These are phyloP conservation scores for Leucogyrophana mollusca DNA, from an alignment of 768 basidiomycete genomes.

Conservation along the genomic window DNA sequence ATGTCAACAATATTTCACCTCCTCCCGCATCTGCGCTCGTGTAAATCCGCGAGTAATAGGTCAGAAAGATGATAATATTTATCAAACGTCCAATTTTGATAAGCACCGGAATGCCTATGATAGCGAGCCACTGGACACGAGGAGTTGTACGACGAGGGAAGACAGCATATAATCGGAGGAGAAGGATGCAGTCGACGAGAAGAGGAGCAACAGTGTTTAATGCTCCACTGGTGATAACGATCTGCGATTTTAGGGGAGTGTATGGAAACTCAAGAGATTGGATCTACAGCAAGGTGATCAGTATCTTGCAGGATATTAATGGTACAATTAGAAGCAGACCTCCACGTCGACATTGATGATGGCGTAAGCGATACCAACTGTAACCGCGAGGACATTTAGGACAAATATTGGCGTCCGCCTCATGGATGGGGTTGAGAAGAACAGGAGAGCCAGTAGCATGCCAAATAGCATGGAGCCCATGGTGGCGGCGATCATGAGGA, in stretches of 20 bases:
- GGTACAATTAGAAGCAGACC: background rate
- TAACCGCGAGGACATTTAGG: conserved; percentile 18
- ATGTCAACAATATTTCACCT: background rate
- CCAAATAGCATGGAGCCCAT: conserved; percentile 8
- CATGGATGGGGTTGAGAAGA: conserved; percentile 16
- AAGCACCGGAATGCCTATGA: conserved; percentile 14
- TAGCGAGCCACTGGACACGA: conserved; percentile 4
- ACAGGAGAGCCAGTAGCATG: conserved; percentile 17
- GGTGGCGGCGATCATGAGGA: conserved; percentile 11
- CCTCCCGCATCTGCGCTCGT: background rate
- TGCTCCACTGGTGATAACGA: conserved; percentile 6
- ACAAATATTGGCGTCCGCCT: conserved; percentile 19
- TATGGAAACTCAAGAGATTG: conserved; percentile 3
- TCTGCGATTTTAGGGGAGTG: background rate
- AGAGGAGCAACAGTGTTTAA: conserved; percentile 12
- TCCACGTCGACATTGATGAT: conserved; percentile 12
- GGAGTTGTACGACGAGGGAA: conserved; percentile 14
- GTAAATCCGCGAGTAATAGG: conserved; percentile 2
- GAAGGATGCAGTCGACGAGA: conserved; percentile 23
- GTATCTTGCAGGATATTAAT: too few species aligned
- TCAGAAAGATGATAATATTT: background rate
- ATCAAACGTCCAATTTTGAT: conserved; percentile 15
- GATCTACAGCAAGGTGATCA: background rate
- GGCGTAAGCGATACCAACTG: conserved; percentile 14
- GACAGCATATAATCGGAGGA: conserved; percentile 19